Base-by-base conservation (phyloP, 2,329 filamentous ascomycete species). In the Fusarium sp. region DNA sequence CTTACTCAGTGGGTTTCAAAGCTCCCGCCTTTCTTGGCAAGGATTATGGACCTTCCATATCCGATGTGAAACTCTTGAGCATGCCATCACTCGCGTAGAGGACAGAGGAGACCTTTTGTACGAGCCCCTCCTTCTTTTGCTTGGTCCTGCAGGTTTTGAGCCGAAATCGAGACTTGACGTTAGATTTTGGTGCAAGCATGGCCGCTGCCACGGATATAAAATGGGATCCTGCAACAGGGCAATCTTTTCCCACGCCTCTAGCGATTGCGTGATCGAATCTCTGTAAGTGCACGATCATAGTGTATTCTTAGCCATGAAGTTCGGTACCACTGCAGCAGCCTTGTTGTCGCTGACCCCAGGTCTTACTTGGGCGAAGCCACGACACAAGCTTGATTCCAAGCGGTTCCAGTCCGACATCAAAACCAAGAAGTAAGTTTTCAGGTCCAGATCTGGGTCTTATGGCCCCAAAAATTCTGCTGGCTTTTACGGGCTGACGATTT, bases 401-500 rank as follows among this genome's bases (percentile, higher is more conserved):
- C 69, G 57, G 5, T 57, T 74, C 6, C 72, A 74, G 1, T 38
- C 57, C 8, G 72, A 75, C 8, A 70, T 74, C 9, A 74, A 74
- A 52, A 70, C 65, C 3, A 75, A 73, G 14, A 73, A 70, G 72
- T 74, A 31, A 63, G 18, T 0, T 45, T 16, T 22, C 20, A 45
- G 20, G 5, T 13, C 20, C 13, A 45, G 40, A 45, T 16, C 20
- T 25, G 40, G 40, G 40, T 16, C 11, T 16, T 45, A 22, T 14
- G 13, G 40, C 14, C 33, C 20, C 31, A 14, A 1, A 4, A 2
- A 4, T 8, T 18, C 5, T 16, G 22, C 1, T 11, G 5, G 8
- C 20, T 18, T 22, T 25, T 1, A 29, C 2, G 9, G 14, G 7
- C 63, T 71, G 1, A 71, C 18, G 8, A 14, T 3, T 2, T 16